Conservation (phyloP, 2,329 filamentous ascomycete genomes). For the Penicillium sp. region DNA sequence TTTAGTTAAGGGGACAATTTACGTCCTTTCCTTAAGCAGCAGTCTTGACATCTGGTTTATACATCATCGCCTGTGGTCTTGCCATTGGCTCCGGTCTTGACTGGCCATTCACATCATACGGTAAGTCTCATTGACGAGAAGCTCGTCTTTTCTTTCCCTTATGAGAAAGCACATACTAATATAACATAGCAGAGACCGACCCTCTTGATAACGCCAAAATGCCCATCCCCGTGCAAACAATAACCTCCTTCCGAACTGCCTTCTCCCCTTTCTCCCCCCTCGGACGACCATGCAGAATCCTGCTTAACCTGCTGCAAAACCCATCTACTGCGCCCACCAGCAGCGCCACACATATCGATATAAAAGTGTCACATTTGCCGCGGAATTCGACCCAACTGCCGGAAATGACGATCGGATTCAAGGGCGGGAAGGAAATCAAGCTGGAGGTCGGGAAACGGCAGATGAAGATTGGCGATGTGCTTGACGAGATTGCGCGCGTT, state of each 20-base stretch:
- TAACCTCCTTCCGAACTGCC: slow-evolving; percentile 72
- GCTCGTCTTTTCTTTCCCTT: too few relatives aligned
- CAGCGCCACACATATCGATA: slow-evolving; percentile 69
- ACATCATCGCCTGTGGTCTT: not conserved
- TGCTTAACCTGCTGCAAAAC: slow-evolving; percentile 81
- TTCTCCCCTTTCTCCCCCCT: slow-evolving; percentile 88
- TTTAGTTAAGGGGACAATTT: too few relatives aligned
- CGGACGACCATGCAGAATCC: slow-evolving; percentile 79
- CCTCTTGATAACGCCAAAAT: not conserved
- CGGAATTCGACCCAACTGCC: slow-evolving; percentile 65
- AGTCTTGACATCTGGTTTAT: not conserved
- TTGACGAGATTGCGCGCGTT: slow-evolving; percentile 86
- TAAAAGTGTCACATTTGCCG: slow-evolving; percentile 73
- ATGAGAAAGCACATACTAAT: not conserved
- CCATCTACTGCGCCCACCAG: slow-evolving; percentile 73
- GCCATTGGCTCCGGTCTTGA: not conserved
- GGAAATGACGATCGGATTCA: slow-evolving; percentile 76
- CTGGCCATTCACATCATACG: not conserved
- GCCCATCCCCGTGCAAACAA: slow-evolving; percentile 35
- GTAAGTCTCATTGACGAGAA: not conserved
- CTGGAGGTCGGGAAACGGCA: slow-evolving; percentile 74
- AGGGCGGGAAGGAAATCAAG: slow-evolving; percentile 88
- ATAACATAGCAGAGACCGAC: not conserved
- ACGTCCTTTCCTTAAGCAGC: not conserved
- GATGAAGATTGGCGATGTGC: slow-evolving; percentile 77